Percentiles rank a stretch among this genome's conserved stretches.
Evolutionary conservation across 257 asterid species (phyloP).

Genomic region (Coffea canephora): DNA sequence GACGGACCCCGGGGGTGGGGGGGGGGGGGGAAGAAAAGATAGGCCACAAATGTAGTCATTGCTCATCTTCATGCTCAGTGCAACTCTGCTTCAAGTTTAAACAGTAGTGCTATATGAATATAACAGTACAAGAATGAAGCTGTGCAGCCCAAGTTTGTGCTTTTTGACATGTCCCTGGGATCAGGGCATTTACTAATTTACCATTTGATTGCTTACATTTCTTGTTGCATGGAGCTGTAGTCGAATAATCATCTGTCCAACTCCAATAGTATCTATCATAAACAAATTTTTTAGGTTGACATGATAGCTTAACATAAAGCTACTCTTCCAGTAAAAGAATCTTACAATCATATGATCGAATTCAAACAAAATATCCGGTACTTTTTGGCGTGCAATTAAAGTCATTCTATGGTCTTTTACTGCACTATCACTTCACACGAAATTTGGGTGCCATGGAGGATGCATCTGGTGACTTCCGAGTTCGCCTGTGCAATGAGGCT

Average conservation of each 20-base stretch:
- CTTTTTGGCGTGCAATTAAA: not conserved
- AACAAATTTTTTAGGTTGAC: not conserved
- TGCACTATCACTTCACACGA: not conserved
- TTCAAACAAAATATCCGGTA: too few relatives aligned
- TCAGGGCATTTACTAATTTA: too few relatives aligned
- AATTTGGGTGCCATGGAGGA: not conserved
- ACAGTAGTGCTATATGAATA: not conserved
- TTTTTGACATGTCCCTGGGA: not conserved
- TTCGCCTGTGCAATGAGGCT: not conserved
- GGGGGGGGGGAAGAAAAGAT: not conserved
- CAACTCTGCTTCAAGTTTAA: not conserved
- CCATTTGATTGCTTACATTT: too few relatives aligned
- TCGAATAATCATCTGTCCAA: too few relatives aligned
- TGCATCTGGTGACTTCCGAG: constrained; percentile 11
- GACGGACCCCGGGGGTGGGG: too few relatives aligned
- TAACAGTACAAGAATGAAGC: not conserved
- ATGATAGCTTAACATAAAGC: not conserved
- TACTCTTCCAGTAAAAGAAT: not conserved
- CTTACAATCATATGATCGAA: not conserved
- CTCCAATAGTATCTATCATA: too few relatives aligned
- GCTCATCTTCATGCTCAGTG: not conserved
- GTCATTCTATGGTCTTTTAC: not conserved
- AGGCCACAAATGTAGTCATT: not conserved
- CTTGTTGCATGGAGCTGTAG: too few relatives aligned
- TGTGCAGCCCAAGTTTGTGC: not conserved